Evolutionary conservation across 805 yeast species (phyloP), one percentile per base, ranked within the genome.

Genomic region (Sugiyamaella chiloensis): DNA sequence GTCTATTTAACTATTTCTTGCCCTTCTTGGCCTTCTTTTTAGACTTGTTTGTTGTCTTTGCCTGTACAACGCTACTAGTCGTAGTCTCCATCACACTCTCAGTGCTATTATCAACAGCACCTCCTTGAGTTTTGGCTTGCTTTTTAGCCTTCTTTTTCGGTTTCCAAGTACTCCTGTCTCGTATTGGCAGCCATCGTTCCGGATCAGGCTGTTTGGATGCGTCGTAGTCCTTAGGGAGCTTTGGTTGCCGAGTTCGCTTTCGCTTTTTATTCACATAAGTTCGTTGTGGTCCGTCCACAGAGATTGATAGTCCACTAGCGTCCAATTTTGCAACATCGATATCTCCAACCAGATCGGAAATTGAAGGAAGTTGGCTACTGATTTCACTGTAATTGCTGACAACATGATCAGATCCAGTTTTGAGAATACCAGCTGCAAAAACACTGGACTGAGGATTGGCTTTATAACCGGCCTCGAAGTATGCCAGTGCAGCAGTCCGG

Each of bases 151-250:
- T 78, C 70, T 80, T 81, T 61, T 86, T 84, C 11, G 95, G 87
- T 65, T 80, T 87, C 69, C 85, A 89, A 58, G 82, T 79, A 5
- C 89, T 77, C 64, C 98, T 79, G 62, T 90, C 95, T 62, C 81
- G 85, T 74, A 85, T 58, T 19, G 96, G 95, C 43, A 91, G 66
- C 98, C 98, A 90, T 68, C 97, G 83, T 65, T 90, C 97, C 14
- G 78, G 76, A 57, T 83, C 85, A 2, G 78, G 70, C 19, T 52
- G 51, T 50, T 60, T 65, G 3, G 54, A 60, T 42, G 66, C 62
- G 42, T 69, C 81, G 67, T 53, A 78, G 56, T 57, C 56, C 50
- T 64, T 65, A n/a, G 77, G 73, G 14, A 66, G 55, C 51, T 64
- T 69, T 44, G 60, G 63, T 46, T 63, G 64, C 42, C 65, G 63